Evolutionary conservation across 768 basidiomycete genomes (phyloP).

Genomic region (Lentinula detonsa): DNA sequence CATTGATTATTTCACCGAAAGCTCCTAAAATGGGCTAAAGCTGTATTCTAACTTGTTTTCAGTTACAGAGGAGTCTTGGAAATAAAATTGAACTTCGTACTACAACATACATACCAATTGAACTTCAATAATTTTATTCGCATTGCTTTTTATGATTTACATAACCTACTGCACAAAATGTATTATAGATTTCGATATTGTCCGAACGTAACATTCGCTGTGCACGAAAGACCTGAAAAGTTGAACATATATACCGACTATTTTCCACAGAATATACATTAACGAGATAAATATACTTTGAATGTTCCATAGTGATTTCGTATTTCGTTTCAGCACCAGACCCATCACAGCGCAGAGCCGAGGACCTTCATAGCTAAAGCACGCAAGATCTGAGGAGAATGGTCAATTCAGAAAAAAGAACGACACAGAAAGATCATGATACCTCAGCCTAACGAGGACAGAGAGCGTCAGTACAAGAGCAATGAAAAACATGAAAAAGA

Average conservation of each 20-base stretch:
- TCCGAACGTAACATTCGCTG: neutral
- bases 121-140: neutral
- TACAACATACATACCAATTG: neutral
- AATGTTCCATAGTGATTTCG: neutral
- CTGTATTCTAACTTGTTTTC: neutral
- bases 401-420: neutral
- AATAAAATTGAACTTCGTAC: neutral
- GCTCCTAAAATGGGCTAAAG: neutral
- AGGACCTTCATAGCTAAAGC: constrained; percentile 80
- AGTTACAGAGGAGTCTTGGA: neutral
- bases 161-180: constrained; percentile 4
- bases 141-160: constrained; percentile 1
- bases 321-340: too few relatives aligned
- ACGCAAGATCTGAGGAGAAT: constrained; percentile 56
- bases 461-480: neutral
- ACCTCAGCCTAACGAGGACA: constrained; percentile 59
- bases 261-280: neutral
- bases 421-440: neutral
- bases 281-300: neutral
- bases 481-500: too few relatives aligned
- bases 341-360: constrained; percentile 47
- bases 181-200: neutral
- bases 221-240: too few relatives aligned
- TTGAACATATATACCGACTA: too few relatives aligned
- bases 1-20: constrained; percentile 21